phyloP scores from a whole-genome alignment of 768 basidiomycete species.

The Chalciporus pseudorubinellus region DNA sequence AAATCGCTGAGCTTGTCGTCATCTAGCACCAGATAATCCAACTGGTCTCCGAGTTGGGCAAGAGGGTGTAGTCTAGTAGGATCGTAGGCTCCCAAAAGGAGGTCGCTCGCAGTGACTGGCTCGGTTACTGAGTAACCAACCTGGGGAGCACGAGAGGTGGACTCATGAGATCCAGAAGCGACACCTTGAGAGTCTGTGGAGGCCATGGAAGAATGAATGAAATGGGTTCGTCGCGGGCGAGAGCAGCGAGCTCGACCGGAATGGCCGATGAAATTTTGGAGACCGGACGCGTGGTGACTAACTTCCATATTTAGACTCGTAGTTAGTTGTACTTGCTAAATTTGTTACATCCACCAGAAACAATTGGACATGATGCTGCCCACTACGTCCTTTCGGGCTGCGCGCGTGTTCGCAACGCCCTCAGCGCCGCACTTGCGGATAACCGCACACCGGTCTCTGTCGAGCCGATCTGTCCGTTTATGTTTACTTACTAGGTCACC shows the following conservation, averaged over 20 bases:
- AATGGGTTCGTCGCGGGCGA: slow-evolving; percentile 16
- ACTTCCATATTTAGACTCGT: slow-evolving; percentile 7
- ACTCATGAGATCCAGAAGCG: slow-evolving; percentile 41
- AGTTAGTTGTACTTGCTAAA: slow-evolving; percentile 6
- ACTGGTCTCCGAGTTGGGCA: slow-evolving; percentile 85
- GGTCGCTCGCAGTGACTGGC: slow-evolving; percentile 79
- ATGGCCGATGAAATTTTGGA: slow-evolving; percentile 26
- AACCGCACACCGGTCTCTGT: slow-evolving; percentile 18
- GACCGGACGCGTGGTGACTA: slow-evolving; percentile 20
- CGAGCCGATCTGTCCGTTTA: slow-evolving; percentile 22
- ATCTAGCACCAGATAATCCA: slow-evolving; percentile 94
- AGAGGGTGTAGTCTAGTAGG: slow-evolving; percentile 92
- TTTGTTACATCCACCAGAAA: slow-evolving; percentile 20
- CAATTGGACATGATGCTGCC: slow-evolving; percentile 28
- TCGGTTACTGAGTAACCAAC: slow-evolving; percentile 47
- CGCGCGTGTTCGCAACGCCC: slow-evolving; percentile 24
- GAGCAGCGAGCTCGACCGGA: slow-evolving; percentile 19
- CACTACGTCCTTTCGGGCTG: slow-evolving; percentile 17
- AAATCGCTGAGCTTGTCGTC: slow-evolving; percentile 93
- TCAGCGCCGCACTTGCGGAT: slow-evolving; percentile 24
- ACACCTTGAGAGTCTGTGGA: slow-evolving; percentile 23
- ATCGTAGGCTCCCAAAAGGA: slow-evolving; percentile 86
- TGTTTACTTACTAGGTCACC: slow-evolving; percentile 19
- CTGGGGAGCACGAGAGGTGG: slow-evolving; percentile 36
- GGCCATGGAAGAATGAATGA: slow-evolving; percentile 27